Percentiles rank a stretch among this genome's conserved stretches.
phyloP scores from a whole-genome alignment of 768 basidiomycete genomes.

The Imleria badia region DNA sequence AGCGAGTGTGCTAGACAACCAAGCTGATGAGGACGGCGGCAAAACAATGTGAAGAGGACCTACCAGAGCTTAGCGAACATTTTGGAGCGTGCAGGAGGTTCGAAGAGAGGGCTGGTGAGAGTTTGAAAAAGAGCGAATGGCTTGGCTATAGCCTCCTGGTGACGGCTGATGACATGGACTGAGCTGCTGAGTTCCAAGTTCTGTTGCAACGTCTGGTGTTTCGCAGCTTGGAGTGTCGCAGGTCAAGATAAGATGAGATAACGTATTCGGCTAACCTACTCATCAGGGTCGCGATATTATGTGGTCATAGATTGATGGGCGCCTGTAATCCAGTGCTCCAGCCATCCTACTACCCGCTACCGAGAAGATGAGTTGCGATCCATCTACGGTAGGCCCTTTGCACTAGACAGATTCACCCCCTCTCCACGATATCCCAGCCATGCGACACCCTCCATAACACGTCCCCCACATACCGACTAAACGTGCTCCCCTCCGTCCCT shows the following conservation, averaged over 20 bases:
- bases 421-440: conserved; percentile 47
- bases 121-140: conserved; percentile 1
- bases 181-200: conserved; percentile 27
- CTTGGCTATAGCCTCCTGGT: too few species aligned
- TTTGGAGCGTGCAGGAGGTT: conserved; percentile 16
- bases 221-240: too few species aligned
- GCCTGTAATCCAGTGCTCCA: too few species aligned
- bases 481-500: conserved; percentile 75
- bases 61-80: conserved; percentile 56
- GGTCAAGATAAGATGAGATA: too few species aligned
- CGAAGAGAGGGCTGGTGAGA: conserved; percentile 19
- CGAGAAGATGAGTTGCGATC: too few species aligned
- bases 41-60: not conserved
- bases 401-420: conserved; percentile 44
- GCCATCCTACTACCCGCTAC: too few species aligned
- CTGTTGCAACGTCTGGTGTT: too few species aligned
- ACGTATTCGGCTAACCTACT: too few species aligned
- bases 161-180: not conserved
- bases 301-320: too few species aligned
- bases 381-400: too few species aligned
- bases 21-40: not conserved
- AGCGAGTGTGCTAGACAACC: conserved; percentile 38
- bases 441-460: conserved; percentile 66
- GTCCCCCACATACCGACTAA: conserved; percentile 66
- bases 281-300: too few species aligned